Percentiles rank a stretch among this genome's conserved stretches.
Evolutionary conservation across 805 yeast species (phyloP).

Genomic region (Saccharomyces jurei): DNA sequence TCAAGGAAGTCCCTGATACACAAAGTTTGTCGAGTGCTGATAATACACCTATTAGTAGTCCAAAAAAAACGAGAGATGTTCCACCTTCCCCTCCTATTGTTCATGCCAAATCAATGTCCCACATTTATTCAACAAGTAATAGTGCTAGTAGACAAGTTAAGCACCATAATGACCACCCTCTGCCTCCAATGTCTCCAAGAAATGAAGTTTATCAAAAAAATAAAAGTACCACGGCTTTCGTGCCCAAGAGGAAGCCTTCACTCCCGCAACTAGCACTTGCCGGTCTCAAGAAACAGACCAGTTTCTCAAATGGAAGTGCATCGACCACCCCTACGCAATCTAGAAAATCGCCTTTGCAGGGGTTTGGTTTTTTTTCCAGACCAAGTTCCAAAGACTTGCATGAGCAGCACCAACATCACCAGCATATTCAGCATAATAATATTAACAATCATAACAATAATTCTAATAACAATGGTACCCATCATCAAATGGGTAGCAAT

Average conservation of each 20-base stretch:
- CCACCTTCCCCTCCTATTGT: background rate
- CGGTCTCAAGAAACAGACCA: conserved; percentile 20
- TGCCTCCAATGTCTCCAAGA: conserved; percentile 2
- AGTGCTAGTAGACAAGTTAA: background rate
- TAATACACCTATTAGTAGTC: conserved; percentile 18
- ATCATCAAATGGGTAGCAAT: conserved; percentile 2
- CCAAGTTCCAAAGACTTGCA: conserved; percentile 22
- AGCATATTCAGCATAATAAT: conserved; percentile 11
- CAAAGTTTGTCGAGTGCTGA: conserved; percentile 25
- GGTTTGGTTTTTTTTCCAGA: conserved; percentile 26
- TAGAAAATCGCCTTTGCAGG: conserved; percentile 29
- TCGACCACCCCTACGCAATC: conserved; percentile 15
- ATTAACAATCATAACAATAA: conserved; percentile 8
- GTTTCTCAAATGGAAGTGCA: conserved; percentile 10
- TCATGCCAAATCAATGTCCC: background rate
- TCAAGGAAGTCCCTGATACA: conserved; percentile 26
- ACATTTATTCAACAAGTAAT: background rate
- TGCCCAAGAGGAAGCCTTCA: conserved; percentile 23
- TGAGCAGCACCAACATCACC: conserved; percentile 13
- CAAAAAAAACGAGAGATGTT: conserved; percentile 8
- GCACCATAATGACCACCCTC: conserved; percentile 1
- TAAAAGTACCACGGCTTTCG: conserved; percentile 13
- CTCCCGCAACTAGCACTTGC: conserved; percentile 26
- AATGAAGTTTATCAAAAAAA: conserved; percentile 7
- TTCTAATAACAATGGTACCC: conserved; percentile 8